These are phyloP conservation scores for Wilcoxina mikolae DNA, from an alignment of 495 filamentous ascomycete genomes.

Conservation along the genomic window DNA sequence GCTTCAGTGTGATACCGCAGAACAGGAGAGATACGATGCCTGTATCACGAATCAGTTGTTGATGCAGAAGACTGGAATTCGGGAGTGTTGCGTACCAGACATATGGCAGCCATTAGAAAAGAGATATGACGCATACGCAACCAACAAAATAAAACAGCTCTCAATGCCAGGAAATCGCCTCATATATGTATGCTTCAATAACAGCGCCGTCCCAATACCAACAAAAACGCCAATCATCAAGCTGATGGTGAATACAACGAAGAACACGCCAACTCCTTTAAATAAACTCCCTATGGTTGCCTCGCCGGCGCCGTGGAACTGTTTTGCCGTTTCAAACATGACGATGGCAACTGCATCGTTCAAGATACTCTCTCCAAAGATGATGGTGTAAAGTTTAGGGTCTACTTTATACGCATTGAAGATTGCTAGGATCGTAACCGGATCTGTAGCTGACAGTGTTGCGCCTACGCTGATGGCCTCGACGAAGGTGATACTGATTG, in stretches of 20 bases:
- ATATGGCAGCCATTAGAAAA: slow-evolving; percentile 88
- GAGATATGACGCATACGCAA: slow-evolving; percentile 93
- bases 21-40: slow-evolving; percentile 94
- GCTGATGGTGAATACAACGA: slow-evolving; percentile 89
- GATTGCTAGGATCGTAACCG: slow-evolving; percentile 92
- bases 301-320: slow-evolving; percentile 46
- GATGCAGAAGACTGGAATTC: no score
- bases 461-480: slow-evolving; percentile 93
- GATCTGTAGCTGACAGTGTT: slow-evolving; percentile 90
- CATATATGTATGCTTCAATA: slow-evolving; percentile 84
- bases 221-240: slow-evolving; percentile 75
- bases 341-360: slow-evolving; percentile 98
- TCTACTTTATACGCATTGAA: slow-evolving; percentile 99
- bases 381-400: slow-evolving; percentile 92
- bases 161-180: slow-evolving; percentile 89
- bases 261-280: slow-evolving; percentile 84
- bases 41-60: slow-evolving; percentile 28
- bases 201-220: slow-evolving; percentile 70
- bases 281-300: slow-evolving; percentile 54
- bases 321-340: slow-evolving; percentile 91
- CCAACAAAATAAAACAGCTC: slow-evolving; percentile 82
- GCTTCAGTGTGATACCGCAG: slow-evolving; percentile 94
- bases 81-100: slow-evolving; percentile 50
- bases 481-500: slow-evolving; percentile 70
- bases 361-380: slow-evolving; percentile 94